phyloP scores from a whole-genome alignment of 1,284 basidiomycete genomes.

The Meira miltonrushii region DNA sequence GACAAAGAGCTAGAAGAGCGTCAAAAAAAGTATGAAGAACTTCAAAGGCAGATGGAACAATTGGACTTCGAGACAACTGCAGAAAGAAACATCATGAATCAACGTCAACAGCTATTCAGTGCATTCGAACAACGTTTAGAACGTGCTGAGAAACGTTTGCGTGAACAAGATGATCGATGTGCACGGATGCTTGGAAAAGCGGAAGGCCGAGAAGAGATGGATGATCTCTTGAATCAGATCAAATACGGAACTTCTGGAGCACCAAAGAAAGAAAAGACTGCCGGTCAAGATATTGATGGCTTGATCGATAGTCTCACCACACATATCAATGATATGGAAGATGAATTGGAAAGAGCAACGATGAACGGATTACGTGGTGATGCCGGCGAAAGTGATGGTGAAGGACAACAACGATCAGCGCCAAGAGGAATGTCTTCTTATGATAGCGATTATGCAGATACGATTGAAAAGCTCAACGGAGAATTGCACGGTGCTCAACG shows the following conservation, averaged over 20 bases:
- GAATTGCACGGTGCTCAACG: neutral
- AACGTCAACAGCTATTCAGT: conserved; percentile 36
- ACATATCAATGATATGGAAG: conserved; percentile 33
- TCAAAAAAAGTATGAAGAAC: conserved; percentile 4
- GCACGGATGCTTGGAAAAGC: conserved; percentile 46
- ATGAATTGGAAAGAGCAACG: conserved; percentile 9
- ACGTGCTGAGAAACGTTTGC: conserved; percentile 37
- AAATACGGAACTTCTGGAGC: conserved; percentile 30
- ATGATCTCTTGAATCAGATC: conserved; percentile 48
- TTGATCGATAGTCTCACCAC: conserved; percentile 16
- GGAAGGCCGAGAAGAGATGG: conserved; percentile 51
- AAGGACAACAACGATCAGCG: conserved; percentile 1
- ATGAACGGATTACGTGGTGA: neutral
- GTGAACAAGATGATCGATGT: conserved; percentile 45
- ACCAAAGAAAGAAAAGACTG: conserved; percentile 30
- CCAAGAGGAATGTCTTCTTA: neutral
- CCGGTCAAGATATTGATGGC: conserved; percentile 25
- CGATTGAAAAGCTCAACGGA: conserved; percentile 2
- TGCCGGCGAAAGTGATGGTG: neutral
- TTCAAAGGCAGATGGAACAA: conserved; percentile 21
- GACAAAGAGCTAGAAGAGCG: neutral
- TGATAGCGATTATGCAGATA: neutral
- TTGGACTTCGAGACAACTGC: conserved; percentile 34
- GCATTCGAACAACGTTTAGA: conserved; percentile 38
- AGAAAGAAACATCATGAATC: conserved; percentile 36